A percentile compares a stretch with the other conserved stretches of the same genome.
Evolutionary conservation across 495 filamentous ascomycete species (phyloP).

Genomic region (Xylaria acuta): DNA sequence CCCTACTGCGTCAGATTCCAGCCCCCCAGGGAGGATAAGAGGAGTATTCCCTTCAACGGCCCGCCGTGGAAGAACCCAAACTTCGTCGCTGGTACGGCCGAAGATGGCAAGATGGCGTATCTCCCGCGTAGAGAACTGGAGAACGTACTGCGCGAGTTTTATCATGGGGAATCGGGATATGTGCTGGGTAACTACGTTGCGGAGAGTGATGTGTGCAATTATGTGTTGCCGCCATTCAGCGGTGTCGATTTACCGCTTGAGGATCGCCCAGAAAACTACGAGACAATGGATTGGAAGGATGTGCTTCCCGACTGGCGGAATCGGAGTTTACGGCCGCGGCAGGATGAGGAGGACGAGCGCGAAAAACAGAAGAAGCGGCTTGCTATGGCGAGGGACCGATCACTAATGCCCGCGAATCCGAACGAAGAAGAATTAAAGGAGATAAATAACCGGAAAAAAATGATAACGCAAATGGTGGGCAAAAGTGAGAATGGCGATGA

Average conservation of each 20-base stretch:
- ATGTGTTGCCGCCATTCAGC: constrained; percentile 33
- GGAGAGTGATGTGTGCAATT: not conserved
- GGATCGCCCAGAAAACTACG: constrained; percentile 21
- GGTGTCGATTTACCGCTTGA: constrained; percentile 22
- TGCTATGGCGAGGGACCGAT: not conserved
- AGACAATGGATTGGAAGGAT: constrained; percentile 23
- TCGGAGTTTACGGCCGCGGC: constrained; percentile 15
- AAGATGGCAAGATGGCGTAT: not conserved
- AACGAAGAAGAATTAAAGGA: not conserved
- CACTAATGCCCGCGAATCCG: not conserved
- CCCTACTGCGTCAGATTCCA: constrained; percentile 30
- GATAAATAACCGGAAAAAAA: not conserved
- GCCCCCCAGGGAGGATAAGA: not conserved
- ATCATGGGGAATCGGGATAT: constrained; percentile 19
- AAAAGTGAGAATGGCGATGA: not conserved
- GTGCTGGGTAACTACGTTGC: constrained; percentile 18
- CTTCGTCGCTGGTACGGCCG: constrained; percentile 26
- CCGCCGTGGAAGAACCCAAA: constrained; percentile 37
- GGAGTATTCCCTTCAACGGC: constrained; percentile 14
- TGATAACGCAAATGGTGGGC: not conserved
- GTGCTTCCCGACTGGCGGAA: constrained; percentile 30
- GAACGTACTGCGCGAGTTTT: constrained; percentile 28
- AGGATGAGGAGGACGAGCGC: not conserved
- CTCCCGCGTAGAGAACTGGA: constrained; percentile 17
- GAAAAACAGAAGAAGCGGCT: constrained; percentile 3